Percentiles rank a stretch among this genome's conserved stretches.
Evolutionary conservation across 2,329 filamentous ascomycete species (phyloP).

Genomic region (Aureobasidium sp.): DNA sequence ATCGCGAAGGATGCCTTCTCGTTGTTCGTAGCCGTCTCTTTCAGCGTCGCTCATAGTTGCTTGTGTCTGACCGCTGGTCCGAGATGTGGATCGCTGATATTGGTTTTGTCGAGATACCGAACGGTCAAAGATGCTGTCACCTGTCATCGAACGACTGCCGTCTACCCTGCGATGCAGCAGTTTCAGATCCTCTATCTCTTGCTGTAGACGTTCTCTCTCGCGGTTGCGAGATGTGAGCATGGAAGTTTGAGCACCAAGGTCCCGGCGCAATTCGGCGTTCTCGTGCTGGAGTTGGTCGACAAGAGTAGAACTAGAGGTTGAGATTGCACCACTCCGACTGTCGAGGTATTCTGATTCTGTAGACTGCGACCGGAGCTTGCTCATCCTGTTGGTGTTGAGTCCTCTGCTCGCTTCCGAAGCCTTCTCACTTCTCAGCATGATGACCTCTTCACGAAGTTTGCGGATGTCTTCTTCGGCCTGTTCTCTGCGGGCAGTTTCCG

Average conservation of each 20-base stretch:
- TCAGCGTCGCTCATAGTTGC: constrained; percentile 66
- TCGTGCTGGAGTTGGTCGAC: constrained; percentile 87
- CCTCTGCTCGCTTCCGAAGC: constrained; percentile 26
- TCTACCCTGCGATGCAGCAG: constrained; percentile 70
- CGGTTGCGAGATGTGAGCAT: constrained; percentile 95
- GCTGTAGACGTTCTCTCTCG: constrained; percentile 88
- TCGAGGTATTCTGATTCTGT: constrained; percentile 27
- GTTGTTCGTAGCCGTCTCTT: constrained; percentile 77
- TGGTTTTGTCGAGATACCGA: constrained; percentile 73
- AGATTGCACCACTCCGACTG: constrained; percentile 36
- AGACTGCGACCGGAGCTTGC: constrained; percentile 30
- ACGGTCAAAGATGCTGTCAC: constrained; percentile 89
- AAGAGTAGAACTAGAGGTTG: constrained; percentile 56
- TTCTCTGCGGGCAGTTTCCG: constrained; percentile 81
- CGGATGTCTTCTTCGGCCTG: constrained; percentile 85
- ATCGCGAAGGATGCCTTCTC: constrained; percentile 75
- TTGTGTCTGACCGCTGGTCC: constrained; percentile 59
- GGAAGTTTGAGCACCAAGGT: constrained; percentile 90
- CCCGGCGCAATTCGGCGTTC: constrained; percentile 82
- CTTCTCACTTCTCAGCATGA: constrained; percentile 39
- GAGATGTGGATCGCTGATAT: constrained; percentile 59
- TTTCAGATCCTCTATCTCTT: constrained; percentile 96
- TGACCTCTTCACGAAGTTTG: constrained; percentile 73
- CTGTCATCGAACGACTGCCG: constrained; percentile 48
- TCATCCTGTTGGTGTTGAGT: constrained; percentile 26